Evolutionary conservation across 192 early-diverging fungal species (phyloP).

Genomic region (Podila verticillata): DNA sequence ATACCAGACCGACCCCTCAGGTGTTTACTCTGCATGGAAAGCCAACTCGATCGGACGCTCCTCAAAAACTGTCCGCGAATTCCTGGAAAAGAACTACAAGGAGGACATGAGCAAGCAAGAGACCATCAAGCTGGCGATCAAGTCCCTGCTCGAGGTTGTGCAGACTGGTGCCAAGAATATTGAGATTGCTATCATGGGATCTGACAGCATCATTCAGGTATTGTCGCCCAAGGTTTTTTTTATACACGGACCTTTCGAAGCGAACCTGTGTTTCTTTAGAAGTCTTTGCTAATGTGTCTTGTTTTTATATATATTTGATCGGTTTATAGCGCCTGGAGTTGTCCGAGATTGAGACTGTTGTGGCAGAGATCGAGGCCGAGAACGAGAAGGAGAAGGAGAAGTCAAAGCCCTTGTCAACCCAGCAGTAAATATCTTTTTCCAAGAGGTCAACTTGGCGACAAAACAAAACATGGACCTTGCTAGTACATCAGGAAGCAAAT

Average conservation of each 20-base stretch:
- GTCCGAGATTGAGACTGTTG: constrained; percentile 79
- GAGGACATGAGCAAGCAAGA: constrained; percentile 84
- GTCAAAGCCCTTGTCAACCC: constrained; percentile 27
- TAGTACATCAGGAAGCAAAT: no score
- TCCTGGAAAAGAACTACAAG: constrained; percentile 97
- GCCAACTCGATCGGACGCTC: constrained; percentile 97
- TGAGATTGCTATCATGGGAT: constrained; percentile 93
- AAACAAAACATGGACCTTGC: no score
- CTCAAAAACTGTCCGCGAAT: constrained; percentile 97
- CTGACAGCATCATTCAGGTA: constrained; percentile 77
- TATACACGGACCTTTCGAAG: no score
- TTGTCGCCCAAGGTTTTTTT: no score
- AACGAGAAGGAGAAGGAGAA: constrained; percentile 82
- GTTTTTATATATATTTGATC: neutral
- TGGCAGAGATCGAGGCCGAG: constrained; percentile 90
- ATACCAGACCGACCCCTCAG: constrained; percentile 98
- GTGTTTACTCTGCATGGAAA: constrained; percentile 99
- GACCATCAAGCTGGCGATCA: constrained; percentile 90
- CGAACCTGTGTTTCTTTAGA: neutral
- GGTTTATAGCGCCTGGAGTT: constrained; percentile 55
- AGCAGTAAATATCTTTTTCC: constrained; percentile 17
- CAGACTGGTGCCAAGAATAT: constrained; percentile 99
- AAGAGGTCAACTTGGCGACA: neutral
- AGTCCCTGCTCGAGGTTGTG: constrained; percentile 95
- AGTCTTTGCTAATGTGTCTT: neutral